Conservation (phyloP, 169 alveolate species). For the Babesia sp. region DNA sequence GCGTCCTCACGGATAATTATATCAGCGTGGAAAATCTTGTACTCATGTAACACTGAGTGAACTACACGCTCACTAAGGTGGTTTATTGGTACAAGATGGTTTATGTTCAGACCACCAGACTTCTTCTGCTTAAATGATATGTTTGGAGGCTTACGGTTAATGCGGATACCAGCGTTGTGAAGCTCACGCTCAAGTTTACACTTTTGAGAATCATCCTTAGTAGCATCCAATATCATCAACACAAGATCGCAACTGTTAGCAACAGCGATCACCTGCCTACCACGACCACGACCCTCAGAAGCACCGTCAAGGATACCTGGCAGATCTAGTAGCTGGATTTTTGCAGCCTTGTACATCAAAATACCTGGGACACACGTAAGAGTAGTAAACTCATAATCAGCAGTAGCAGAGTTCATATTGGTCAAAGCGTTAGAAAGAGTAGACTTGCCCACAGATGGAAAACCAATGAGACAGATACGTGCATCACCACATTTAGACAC, state of each 20-base stretch:
- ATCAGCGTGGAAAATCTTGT: constrained; percentile 92
- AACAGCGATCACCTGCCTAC: constrained; percentile 95
- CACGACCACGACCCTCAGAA: constrained; percentile 96
- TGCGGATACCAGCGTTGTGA: constrained; percentile 94
- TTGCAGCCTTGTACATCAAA: constrained; percentile 88
- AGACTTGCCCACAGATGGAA: constrained; percentile 98
- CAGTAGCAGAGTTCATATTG: constrained; percentile 92
- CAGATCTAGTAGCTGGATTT: constrained; percentile 92
- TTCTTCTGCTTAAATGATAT: constrained; percentile 66
- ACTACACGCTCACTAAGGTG: constrained; percentile 68
- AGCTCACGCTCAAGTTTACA: constrained; percentile 89
- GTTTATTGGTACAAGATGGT: constrained; percentile 65
- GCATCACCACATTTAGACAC: constrained; percentile 95
- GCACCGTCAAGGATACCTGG: constrained; percentile 95
- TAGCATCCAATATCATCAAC: constrained; percentile 91
- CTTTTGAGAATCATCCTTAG: constrained; percentile 90
- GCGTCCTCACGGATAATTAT: constrained; percentile 90
- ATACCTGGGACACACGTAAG: constrained; percentile 96
- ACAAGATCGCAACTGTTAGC: constrained; percentile 92
- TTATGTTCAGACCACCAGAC: constrained; percentile 75
- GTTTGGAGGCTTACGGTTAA: constrained; percentile 92
- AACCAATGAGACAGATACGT: constrained; percentile 97
- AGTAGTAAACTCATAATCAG: constrained; percentile 98
- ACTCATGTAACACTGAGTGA: constrained; percentile 83
- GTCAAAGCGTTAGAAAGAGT: constrained; percentile 92